Evolutionary conservation across 192 early-diverging fungal species (phyloP), one percentile per base, ranked within the genome.

Genomic region (Kappamyces sp.): DNA sequence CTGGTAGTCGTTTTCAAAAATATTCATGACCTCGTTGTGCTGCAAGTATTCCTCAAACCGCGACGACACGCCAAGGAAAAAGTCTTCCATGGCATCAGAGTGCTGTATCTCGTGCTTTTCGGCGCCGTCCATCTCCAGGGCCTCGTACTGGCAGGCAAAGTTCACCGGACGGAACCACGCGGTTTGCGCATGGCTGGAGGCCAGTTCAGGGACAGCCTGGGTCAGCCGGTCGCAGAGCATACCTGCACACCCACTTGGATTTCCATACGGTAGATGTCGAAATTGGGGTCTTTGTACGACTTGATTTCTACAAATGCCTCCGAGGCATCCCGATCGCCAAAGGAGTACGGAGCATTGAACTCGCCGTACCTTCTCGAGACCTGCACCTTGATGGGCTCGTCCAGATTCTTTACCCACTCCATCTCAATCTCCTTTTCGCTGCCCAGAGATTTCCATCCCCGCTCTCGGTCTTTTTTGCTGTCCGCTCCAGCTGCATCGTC

Each of bases 361-460:
- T 74, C 76, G 42, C 63, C 40, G 2, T 59, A 63, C 47, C 64
- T 76, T 8, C 73, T 41, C 1, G 80, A 67, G 30, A 77, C 57
- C 63, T 74, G 67, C 4, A 83, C 61, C 29, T 65, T 47, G 1
- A 77, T 59, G 71, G 77, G 59, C 3, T 7, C 8, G 46, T 60
- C 60, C 22, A 57, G 73, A 29, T 71, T 61, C 15, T 61, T 57
- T 3, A 80, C 71, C 54, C 55, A 47, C 49, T 84, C 81, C 40
- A 63, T 36, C 43, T 84, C 81, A 22, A 84, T 78, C 41, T 84
- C 81, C 49, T 76, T 80, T 46, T 84, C 81, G 49, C 80, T 84
- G 51, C 81, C 81, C n/a, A 79, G 60, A 41, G 55, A 68, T 42
- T 70, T 68, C 78, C 75, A 84, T 40, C 63, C 48, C 45, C 71